These are phyloP conservation scores for Balamuthia mandrillaris DNA, from an alignment of 208 protist genomes.

Conservation along the genomic window DNA sequence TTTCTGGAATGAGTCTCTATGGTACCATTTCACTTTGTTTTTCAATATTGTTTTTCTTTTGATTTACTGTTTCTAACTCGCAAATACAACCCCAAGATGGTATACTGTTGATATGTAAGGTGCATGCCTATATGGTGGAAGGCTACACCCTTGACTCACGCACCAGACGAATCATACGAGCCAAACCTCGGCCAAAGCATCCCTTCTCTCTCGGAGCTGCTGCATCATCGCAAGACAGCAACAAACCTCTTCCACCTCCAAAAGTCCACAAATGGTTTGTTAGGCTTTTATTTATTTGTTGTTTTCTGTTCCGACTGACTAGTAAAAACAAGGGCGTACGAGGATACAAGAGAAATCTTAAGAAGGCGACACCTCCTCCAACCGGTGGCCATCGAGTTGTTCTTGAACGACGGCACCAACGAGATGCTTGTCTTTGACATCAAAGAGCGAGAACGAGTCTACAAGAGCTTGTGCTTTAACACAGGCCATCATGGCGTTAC, in stretches of 20 bases:
- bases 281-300: background rate
- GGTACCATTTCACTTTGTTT: too few relatives aligned
- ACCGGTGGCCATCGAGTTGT: conserved; percentile 16
- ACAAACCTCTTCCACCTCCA: too few relatives aligned
- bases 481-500: background rate
- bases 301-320: background rate
- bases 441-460: conserved; percentile 8
- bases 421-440: background rate
- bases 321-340: background rate
- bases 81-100: background rate
- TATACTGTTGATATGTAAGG: background rate
- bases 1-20: too few relatives aligned
- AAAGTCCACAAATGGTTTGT: too few relatives aligned
- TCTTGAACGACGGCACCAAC: conserved; percentile 30
- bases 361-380: background rate
- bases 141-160: too few relatives aligned
- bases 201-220: too few relatives aligned
- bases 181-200: too few relatives aligned
- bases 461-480: background rate
- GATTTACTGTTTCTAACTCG: background rate
- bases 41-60: background rate
- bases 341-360: background rate
- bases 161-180: too few relatives aligned
- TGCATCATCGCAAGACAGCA: too few relatives aligned
- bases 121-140: background rate